Percentiles rank a stretch among this genome's conserved stretches.
Conservation (phyloP, 768 basidiomycete species). For the Leccinum uliginosum region DNA sequence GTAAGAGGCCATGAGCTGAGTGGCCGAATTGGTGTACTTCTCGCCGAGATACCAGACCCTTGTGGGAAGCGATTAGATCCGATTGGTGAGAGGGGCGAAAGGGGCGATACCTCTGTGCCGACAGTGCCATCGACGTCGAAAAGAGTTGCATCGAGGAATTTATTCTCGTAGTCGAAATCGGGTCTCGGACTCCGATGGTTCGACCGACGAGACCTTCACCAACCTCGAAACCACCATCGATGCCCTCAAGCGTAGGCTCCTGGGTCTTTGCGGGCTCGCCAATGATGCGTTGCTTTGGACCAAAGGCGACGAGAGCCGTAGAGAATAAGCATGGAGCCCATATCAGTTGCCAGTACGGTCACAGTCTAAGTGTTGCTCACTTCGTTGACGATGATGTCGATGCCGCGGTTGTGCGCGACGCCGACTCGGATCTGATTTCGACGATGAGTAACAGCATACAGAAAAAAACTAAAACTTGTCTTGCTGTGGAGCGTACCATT, state of each 20-base stretch:
- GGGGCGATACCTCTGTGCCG: slow-evolving; percentile 66
- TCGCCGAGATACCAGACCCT: slow-evolving; percentile 91
- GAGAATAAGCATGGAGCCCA: neutral
- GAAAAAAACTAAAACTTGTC: too few relatives aligned
- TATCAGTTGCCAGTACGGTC: slow-evolving; percentile 42
- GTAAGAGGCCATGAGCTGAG: slow-evolving; percentile 90
- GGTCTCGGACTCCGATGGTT: slow-evolving; percentile 56
- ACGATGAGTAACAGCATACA: too few relatives aligned
- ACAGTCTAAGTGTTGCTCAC: slow-evolving; percentile 84
- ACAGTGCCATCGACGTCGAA: slow-evolving; percentile 81
- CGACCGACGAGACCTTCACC: slow-evolving; percentile 68
- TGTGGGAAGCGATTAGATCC: slow-evolving; percentile 8
- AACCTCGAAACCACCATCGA: too few relatives aligned
- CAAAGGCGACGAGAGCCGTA: slow-evolving; percentile 90
- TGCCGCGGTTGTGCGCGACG: slow-evolving; percentile 91
- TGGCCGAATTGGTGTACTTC: slow-evolving; percentile 70
- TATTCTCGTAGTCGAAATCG: slow-evolving; percentile 84
- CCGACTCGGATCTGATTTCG: slow-evolving; percentile 72
- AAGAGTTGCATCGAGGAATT: slow-evolving; percentile 83
- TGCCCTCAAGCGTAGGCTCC: slow-evolving; percentile 40
- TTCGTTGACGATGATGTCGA: slow-evolving; percentile 98
- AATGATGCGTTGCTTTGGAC: slow-evolving; percentile 83
- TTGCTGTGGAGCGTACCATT: slow-evolving; percentile 88
- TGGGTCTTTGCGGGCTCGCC: slow-evolving; percentile 98
- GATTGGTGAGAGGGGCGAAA: slow-evolving; percentile 3